A percentile compares a stretch with the other conserved stretches of the same genome.
Conservation (phyloP, 257 asterid species). For the Nicotiana undulata region DNA sequence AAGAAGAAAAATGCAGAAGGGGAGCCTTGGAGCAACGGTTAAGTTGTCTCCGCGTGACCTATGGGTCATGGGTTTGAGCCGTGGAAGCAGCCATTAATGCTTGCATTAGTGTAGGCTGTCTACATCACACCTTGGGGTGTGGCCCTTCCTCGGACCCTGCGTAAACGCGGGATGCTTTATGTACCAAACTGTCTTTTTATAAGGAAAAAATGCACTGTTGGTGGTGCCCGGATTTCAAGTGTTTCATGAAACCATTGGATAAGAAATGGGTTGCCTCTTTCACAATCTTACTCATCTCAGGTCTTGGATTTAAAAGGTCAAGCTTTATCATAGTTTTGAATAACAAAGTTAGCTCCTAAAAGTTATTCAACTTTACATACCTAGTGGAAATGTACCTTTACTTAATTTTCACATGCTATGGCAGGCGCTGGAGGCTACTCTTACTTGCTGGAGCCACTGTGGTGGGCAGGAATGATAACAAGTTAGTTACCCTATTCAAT, state of each 20-base stretch:
- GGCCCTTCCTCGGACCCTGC: too few relatives aligned
- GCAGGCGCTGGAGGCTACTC: slow-evolving; percentile 86
- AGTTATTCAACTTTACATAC: not conserved
- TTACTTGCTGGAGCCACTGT: slow-evolving; percentile 70
- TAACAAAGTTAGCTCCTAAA: not conserved
- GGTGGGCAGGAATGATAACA: slow-evolving; percentile 92
- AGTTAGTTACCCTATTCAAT: slow-evolving; percentile 35
- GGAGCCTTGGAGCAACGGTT: too few relatives aligned
- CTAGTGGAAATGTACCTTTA: not conserved
- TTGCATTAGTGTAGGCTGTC: too few relatives aligned
- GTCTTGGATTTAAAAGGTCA: not conserved
- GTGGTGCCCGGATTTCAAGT: not conserved
- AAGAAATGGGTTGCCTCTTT: not conserved
- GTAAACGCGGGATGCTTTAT: too few relatives aligned
- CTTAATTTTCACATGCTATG: not conserved
- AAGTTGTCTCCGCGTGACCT: too few relatives aligned
- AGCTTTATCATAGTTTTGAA: not conserved
- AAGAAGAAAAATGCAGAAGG: not conserved
- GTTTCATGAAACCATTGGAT: not conserved
- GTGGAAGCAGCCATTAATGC: too few relatives aligned
- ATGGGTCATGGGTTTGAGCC: too few relatives aligned
- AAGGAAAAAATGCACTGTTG: not conserved
- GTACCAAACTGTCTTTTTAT: too few relatives aligned
- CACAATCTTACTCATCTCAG: not conserved
- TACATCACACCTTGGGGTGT: too few relatives aligned